These are phyloP conservation scores for Apiospora phragmitis DNA, from an alignment of 2,329 filamentous ascomycete genomes.

Conservation along the genomic window DNA sequence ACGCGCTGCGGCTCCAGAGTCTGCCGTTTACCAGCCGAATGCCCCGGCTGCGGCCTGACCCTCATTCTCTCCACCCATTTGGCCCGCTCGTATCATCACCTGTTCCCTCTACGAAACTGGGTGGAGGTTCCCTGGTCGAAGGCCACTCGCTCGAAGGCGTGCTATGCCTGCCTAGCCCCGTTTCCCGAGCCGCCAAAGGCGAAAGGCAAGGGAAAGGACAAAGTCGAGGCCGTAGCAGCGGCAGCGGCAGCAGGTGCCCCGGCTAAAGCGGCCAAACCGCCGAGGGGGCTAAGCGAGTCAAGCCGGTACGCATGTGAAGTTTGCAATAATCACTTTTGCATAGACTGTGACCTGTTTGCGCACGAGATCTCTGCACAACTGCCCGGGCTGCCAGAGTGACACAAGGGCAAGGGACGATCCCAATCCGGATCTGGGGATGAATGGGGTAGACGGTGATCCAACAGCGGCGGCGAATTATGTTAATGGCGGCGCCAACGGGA, in stretches of 20 bases:
- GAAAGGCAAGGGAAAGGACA: conserved; percentile 22
- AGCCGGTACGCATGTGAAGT: conserved; percentile 84
- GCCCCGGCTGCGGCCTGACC: conserved; percentile 86
- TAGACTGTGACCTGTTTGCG: conserved; percentile 94
- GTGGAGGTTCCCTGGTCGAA: conserved; percentile 81
- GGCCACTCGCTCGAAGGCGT: conserved; percentile 63
- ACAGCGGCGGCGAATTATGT: background rate
- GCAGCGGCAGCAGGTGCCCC: conserved; percentile 11
- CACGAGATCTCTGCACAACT: conserved; percentile 96
- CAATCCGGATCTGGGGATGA: conserved; percentile 18
- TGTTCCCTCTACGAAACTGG: conserved; percentile 91
- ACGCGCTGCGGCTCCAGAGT: conserved; percentile 87
- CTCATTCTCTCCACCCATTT: conserved; percentile 93
- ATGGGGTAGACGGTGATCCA: conserved; percentile 23
- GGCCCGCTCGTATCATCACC: conserved; percentile 88
- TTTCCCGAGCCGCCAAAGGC: conserved; percentile 58
- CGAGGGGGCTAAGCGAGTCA: conserved; percentile 77
- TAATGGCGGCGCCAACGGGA: conserved; percentile 29
- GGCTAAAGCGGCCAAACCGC: conserved; percentile 23
- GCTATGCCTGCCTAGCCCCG: conserved; percentile 73
- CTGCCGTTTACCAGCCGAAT: conserved; percentile 86
- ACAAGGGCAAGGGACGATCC: conserved; percentile 31
- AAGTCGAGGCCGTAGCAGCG: conserved; percentile 18
- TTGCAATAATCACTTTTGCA: conserved; percentile 92
- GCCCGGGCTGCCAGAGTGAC: conserved; percentile 78